A percentile compares a stretch with the other conserved stretches of the same genome.
Evolutionary conservation across 495 filamentous ascomycete species (phyloP).

Genomic region (Hypoxylon subgilvum): DNA sequence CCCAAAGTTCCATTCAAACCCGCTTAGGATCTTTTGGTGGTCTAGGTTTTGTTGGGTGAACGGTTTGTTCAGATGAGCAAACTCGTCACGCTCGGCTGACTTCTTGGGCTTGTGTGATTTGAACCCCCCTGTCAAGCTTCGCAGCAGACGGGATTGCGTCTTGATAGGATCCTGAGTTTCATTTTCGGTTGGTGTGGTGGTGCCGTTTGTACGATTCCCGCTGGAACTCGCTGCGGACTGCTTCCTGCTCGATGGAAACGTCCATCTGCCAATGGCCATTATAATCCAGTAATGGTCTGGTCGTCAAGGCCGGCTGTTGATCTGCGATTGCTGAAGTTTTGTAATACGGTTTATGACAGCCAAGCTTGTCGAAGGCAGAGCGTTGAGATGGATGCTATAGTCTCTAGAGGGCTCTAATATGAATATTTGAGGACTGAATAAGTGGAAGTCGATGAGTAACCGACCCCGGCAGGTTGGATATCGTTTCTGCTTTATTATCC

Average conservation of each 20-base stretch:
- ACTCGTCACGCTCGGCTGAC: slow-evolving; percentile 23
- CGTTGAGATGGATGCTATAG: no score
- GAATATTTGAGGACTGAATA: no score
- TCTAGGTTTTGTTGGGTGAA: slow-evolving; percentile 41
- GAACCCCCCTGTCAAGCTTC: slow-evolving; percentile 21
- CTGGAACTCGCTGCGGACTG: slow-evolving; percentile 25
- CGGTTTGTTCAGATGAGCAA: slow-evolving; percentile 28
- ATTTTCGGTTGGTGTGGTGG: slow-evolving; percentile 27
- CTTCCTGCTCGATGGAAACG: slow-evolving; percentile 28
- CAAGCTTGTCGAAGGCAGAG: neutral
- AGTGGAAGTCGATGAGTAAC: neutral
- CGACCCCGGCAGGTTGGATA: neutral
- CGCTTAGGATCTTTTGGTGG: slow-evolving; percentile 38
- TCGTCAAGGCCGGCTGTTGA: neutral
- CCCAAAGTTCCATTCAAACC: slow-evolving; percentile 39
- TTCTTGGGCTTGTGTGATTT: slow-evolving; percentile 27
- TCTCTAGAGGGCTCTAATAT: no score
- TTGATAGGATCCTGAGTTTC: slow-evolving; percentile 18
- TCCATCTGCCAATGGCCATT: slow-evolving; percentile 33
- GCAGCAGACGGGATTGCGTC: slow-evolving; percentile 20
- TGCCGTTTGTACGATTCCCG: slow-evolving; percentile 12
- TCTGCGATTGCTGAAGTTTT: neutral
- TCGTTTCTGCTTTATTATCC: slow-evolving; percentile 8
- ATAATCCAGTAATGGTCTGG: slow-evolving; percentile 1
- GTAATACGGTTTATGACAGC: neutral